These are phyloP conservation scores for Sisymbrium irio DNA, from an alignment of 345 rosid genomes.

Conservation along the genomic window DNA sequence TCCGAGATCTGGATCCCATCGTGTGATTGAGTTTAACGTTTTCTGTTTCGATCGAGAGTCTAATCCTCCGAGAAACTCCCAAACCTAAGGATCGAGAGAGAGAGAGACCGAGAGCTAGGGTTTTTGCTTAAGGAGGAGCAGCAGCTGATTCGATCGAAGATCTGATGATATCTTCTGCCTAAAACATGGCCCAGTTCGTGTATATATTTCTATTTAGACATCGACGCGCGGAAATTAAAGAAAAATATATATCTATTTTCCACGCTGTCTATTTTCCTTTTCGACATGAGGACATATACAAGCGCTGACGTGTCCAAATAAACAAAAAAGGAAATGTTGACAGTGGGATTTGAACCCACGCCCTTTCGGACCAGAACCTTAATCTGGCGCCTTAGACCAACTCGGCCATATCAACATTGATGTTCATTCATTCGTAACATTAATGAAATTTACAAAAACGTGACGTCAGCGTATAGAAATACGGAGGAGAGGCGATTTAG, in stretches of 20 bases:
- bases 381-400: slow-evolving; percentile 99
- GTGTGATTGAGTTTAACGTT: not conserved
- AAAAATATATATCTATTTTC: not conserved
- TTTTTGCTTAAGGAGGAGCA: not conserved
- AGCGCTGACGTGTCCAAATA: too few species aligned
- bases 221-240: not conserved
- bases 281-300: not conserved
- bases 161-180: not conserved
- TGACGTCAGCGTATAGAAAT: slow-evolving; percentile 9
- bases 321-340: slow-evolving; percentile 40
- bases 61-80: not conserved
- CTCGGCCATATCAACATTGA: slow-evolving; percentile 86
- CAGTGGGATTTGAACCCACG: slow-evolving; percentile 98
- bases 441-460: too few species aligned
- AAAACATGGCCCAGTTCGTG: not conserved
- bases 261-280: not conserved
- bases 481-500: slow-evolving; percentile 1
- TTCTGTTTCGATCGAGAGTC: not conserved
- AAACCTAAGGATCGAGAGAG: not conserved
- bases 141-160: not conserved
- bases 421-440: not conserved
- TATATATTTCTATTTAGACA: not conserved
- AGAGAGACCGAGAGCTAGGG: slow-evolving; percentile 1
- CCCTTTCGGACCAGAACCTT: slow-evolving; percentile 99
- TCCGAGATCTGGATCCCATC: slow-evolving; percentile 60